Percentiles rank a stretch among this genome's conserved stretches.
These are phyloP conservation scores for Wickerhamomyces chaumierensis DNA, from an alignment of 805 yeast genomes.

Conservation along the genomic window DNA sequence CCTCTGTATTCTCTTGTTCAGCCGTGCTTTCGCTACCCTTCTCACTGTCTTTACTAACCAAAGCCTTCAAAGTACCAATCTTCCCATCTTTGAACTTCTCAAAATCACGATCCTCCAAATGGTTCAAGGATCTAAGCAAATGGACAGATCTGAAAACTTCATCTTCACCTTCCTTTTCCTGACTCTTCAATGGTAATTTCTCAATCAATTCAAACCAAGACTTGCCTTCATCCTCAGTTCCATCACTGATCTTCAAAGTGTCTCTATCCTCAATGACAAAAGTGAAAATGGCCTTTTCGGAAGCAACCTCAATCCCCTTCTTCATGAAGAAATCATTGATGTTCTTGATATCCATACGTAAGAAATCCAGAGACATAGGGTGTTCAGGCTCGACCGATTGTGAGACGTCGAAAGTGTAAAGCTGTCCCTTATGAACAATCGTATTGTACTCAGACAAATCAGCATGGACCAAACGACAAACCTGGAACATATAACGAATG, in stretches of 20 bases:
- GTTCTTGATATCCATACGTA: slow-evolving; percentile 95
- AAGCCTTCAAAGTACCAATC: slow-evolving; percentile 61
- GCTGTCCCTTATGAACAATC: slow-evolving; percentile 65
- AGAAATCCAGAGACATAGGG: slow-evolving; percentile 89
- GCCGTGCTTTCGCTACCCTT: slow-evolving; percentile 19
- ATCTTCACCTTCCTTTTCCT: slow-evolving; percentile 47
- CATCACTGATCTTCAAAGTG: slow-evolving; percentile 27
- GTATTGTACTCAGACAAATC: slow-evolving; percentile 93
- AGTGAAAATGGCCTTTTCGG: slow-evolving; percentile 74
- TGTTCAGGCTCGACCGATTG: slow-evolving; percentile 98
- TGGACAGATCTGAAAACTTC: slow-evolving; percentile 78
- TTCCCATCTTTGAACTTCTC: slow-evolving; percentile 70
- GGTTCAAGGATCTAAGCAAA: slow-evolving; percentile 66
- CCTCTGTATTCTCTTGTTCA: slow-evolving; percentile 14
- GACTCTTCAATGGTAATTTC: slow-evolving; percentile 42
- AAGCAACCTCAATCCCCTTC: slow-evolving; percentile 63
- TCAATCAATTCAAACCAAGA: slow-evolving; percentile 14
- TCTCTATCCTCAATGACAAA: slow-evolving; percentile 47
- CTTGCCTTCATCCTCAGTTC: slow-evolving; percentile 19
- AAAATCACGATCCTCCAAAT: slow-evolving; percentile 85
- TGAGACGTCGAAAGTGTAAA: slow-evolving; percentile 91
- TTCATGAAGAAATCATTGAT: slow-evolving; percentile 78
- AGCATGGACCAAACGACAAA: slow-evolving; percentile 89
- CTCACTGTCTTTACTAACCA: slow-evolving; percentile 30
- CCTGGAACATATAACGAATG: slow-evolving; percentile 80